Conservation (phyloP, 2,329 filamentous ascomycete species). For the Sporothrix globosa region DNA sequence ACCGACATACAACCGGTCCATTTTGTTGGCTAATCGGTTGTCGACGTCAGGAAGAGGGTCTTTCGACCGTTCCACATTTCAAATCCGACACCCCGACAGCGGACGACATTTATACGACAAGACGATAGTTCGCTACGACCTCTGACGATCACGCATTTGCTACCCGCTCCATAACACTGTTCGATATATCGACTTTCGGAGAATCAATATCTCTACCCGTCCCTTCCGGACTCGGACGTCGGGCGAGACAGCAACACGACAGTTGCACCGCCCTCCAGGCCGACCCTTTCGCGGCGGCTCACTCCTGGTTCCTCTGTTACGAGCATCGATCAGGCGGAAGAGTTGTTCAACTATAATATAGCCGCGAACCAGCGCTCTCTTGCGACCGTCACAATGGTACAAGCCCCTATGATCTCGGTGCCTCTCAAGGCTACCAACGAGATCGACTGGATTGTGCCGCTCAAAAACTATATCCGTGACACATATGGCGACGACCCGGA, state of each 20-base stretch:
- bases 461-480: conserved; percentile 90
- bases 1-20: background rate
- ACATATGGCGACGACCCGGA: conserved; percentile 97
- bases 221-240: background rate
- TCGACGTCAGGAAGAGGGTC: conserved; percentile 15
- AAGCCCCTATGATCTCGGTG: conserved; percentile 93
- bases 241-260: background rate
- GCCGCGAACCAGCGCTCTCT: background rate
- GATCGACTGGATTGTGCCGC: conserved; percentile 92
- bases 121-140: background rate
- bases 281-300: background rate
- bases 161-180: too few species aligned
- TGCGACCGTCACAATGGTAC: conserved; percentile 61
- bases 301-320: background rate
- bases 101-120: background rate
- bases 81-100: background rate
- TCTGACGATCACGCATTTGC: background rate
- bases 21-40: background rate
- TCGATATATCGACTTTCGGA: background rate
- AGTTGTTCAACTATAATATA: background rate
- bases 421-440: conserved; percentile 94
- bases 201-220: background rate
- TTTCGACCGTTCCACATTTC: background rate
- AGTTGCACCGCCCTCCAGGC: background rate
- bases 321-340: background rate